These are phyloP conservation scores for Xylaria sp. DNA, from an alignment of 2,329 filamentous ascomycete species.

Conservation along the genomic window DNA sequence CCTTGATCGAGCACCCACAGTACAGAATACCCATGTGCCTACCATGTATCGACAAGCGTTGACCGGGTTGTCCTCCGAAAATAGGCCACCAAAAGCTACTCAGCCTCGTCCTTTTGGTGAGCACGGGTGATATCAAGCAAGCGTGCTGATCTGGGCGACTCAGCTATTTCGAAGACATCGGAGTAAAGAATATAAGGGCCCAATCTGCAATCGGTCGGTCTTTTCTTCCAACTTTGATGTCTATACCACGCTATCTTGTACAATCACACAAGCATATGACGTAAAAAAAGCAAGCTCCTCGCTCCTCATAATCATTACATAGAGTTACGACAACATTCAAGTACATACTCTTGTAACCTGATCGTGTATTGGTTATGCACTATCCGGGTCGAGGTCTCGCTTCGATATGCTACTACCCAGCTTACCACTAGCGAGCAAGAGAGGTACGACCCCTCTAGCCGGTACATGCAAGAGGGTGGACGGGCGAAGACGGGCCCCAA, in stretches of 20 bases:
- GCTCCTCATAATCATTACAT: background rate
- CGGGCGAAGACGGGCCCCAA: background rate
- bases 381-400: background rate
- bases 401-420: background rate
- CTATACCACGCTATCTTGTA: background rate
- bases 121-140: background rate
- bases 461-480: background rate
- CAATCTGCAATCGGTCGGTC: background rate
- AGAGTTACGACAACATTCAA: background rate
- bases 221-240: background rate
- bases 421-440: background rate
- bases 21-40: background rate
- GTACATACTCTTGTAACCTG: too few species aligned
- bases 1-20: background rate
- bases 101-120: constrained; percentile 16
- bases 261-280: background rate
- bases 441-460: background rate
- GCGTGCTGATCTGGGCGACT: background rate
- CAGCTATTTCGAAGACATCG: constrained; percentile 6
- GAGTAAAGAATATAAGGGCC: background rate
- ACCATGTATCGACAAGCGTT: constrained; percentile 1
- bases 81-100: background rate
- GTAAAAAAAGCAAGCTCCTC: background rate
- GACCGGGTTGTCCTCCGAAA: background rate
- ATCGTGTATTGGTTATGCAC: constrained; percentile 11